These are phyloP conservation scores for Penicillium capsulatum DNA, from an alignment of 2,329 filamentous ascomycete species.

Conservation along the genomic window DNA sequence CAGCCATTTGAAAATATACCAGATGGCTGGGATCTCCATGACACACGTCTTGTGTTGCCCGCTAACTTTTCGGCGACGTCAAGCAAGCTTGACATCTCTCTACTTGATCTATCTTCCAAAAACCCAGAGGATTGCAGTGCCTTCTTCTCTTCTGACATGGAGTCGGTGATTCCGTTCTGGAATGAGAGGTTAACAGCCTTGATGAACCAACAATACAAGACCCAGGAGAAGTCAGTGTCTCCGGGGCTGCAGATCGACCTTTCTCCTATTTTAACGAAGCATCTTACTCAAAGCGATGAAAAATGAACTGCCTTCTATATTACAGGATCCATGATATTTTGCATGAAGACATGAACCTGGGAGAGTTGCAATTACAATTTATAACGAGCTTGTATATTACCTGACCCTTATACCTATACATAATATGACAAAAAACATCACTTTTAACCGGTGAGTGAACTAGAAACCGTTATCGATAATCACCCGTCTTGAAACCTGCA, in stretches of 20 bases:
- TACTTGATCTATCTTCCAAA: conserved; percentile 4
- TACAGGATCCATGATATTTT: not conserved
- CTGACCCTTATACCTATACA: too few relatives aligned
- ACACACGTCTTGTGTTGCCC: conserved; percentile 2
- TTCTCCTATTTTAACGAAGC: conserved; percentile 3
- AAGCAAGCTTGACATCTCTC: not conserved
- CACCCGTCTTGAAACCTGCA: not conserved
- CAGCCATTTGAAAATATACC: conserved; percentile 21
- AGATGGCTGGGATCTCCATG: conserved; percentile 13
- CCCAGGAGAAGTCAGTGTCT: not conserved
- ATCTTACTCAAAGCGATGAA: conserved; percentile 2
- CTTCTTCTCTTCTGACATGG: conserved; percentile 6
- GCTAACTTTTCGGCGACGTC: conserved; percentile 1
- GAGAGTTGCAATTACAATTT: too few relatives aligned
- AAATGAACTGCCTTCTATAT: not conserved
- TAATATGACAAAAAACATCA: too few relatives aligned
- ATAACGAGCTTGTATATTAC: too few relatives aligned
- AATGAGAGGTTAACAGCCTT: conserved; percentile 10
- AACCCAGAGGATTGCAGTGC: not conserved
- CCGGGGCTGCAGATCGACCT: conserved; percentile 7
- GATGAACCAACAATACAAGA: conserved; percentile 10
- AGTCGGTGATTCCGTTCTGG: conserved; percentile 8
- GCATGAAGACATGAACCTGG: too few relatives aligned
- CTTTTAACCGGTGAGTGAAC: too few relatives aligned
- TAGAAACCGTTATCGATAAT: too few relatives aligned